phyloP scores from a whole-genome alignment of 768 basidiomycete species.

The Glaciozyma martinii region DNA sequence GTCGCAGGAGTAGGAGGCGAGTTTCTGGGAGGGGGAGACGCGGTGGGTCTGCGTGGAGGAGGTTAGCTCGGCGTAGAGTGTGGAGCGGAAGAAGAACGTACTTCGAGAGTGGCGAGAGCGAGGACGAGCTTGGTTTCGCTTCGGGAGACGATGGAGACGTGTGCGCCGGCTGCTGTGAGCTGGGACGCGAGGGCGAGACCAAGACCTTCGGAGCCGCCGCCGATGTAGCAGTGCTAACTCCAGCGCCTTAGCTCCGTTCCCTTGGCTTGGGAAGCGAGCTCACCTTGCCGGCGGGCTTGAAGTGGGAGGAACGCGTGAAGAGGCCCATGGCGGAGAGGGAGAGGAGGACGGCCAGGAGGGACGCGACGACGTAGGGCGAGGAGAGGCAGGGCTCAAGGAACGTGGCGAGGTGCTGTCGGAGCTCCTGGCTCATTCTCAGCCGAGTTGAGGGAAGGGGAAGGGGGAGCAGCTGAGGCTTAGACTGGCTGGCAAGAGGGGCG shows the following conservation, averaged over 20 bases:
- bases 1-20: conserved; percentile 60
- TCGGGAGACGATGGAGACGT: conserved; percentile 77
- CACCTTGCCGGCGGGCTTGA: conserved; percentile 50
- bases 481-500: no score
- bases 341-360: conserved; percentile 23
- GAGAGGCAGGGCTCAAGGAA: conserved; percentile 31
- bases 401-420: not conserved
- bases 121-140: conserved; percentile 55
- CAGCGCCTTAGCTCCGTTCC: not conserved
- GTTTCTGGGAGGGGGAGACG: conserved; percentile 51
- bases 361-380: conserved; percentile 36
- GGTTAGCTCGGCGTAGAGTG: not conserved
- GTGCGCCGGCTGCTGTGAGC: conserved; percentile 60
- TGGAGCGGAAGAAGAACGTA: conserved; percentile 37
- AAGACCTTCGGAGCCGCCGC: conserved; percentile 73
- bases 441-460: not conserved
- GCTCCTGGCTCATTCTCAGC: not conserved
- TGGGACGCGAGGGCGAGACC: conserved; percentile 64
- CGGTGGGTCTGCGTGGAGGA: conserved; percentile 46
- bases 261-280: not conserved
- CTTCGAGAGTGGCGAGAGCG: conserved; percentile 59
- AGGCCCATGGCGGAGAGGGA: conserved; percentile 29
- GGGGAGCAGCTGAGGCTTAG: not conserved
- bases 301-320: conserved; percentile 37
- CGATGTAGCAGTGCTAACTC: conserved; percentile 71